Evolutionary conservation across 225 moss, liverwort and hornwort species (phyloP).

Genomic region (Marchantia polymorpha): DNA sequence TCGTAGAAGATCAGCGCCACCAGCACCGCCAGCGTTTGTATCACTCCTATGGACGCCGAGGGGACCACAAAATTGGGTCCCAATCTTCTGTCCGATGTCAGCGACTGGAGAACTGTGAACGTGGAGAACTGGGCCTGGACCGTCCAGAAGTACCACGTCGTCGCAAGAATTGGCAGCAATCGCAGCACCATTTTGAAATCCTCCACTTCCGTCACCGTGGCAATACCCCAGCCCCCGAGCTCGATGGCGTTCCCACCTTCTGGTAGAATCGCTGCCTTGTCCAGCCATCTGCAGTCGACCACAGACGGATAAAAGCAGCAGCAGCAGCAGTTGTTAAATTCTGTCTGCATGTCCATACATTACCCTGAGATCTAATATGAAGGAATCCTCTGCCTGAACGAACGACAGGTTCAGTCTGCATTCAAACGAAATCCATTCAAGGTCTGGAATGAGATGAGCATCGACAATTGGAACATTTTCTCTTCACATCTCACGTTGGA

Average conservation of each 20-base stretch:
- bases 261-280: constrained; percentile 22
- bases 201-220: constrained; percentile 54
- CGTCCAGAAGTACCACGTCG: constrained; percentile 52
- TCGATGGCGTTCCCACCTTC: neutral
- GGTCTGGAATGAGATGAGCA: no score
- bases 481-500: no score
- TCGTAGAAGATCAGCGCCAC: constrained; percentile 56
- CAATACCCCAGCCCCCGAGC: constrained; percentile 4
- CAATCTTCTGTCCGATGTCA: constrained; percentile 51
- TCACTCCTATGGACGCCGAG: constrained; percentile 54
- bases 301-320: no score
- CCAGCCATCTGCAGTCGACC: constrained; percentile 15
- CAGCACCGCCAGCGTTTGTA: constrained; percentile 40
- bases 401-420: no score
- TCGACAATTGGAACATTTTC: no score
- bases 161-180: constrained; percentile 59
- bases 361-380: no score
- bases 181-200: constrained; percentile 61
- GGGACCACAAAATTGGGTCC: constrained; percentile 31
- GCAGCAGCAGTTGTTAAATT: neutral
- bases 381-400: no score
- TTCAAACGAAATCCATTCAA: no score
- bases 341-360: no score
- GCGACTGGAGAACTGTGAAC: constrained; percentile 55
- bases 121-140: constrained; percentile 57